These are phyloP conservation scores for Aureobasidium sp. DNA, from an alignment of 2,329 filamentous ascomycete species.

Conservation along the genomic window DNA sequence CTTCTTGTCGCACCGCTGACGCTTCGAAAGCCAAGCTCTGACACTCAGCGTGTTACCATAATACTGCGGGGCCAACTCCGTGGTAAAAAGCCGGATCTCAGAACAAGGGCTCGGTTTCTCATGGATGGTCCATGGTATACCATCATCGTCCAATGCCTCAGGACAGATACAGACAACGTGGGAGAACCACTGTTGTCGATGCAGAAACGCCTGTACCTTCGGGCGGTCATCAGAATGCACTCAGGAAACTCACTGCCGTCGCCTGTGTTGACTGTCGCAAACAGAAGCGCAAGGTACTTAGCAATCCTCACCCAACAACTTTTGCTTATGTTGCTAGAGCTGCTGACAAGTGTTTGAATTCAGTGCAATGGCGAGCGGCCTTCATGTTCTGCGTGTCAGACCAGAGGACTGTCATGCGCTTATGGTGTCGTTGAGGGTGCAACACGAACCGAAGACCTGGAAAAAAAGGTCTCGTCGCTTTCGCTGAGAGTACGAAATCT, in stretches of 20 bases:
- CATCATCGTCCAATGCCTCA: constrained; percentile 6
- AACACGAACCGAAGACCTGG: constrained; percentile 10
- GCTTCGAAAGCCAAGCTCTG: constrained; percentile 7
- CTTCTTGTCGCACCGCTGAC: constrained; percentile 4
- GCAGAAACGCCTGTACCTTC: neutral
- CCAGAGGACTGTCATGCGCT: neutral
- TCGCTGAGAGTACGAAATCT: neutral
- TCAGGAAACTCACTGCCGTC: constrained; percentile 14
- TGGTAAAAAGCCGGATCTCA: constrained; percentile 11
- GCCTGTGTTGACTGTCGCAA: constrained; percentile 14
- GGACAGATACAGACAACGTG: constrained; percentile 12
- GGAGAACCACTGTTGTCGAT: constrained; percentile 1
- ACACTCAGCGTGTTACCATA: neutral
- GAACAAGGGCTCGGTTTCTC: constrained; percentile 2
- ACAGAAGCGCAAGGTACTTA: constrained; percentile 14
- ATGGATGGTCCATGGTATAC: neutral
- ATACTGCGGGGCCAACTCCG: constrained; percentile 11
- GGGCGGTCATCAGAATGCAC: neutral
- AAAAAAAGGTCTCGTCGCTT: constrained; percentile 1
- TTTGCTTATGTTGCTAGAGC: neutral
- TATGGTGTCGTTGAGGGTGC: constrained; percentile 15
- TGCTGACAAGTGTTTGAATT: neutral
- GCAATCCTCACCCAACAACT: neutral
- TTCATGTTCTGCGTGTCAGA: constrained; percentile 11
- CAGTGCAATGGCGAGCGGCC: constrained; percentile 14